Percentiles rank a stretch among this genome's conserved stretches.
phyloP scores from a whole-genome alignment of 176 grass and related monocot species.

The Triticum monococcum region DNA sequence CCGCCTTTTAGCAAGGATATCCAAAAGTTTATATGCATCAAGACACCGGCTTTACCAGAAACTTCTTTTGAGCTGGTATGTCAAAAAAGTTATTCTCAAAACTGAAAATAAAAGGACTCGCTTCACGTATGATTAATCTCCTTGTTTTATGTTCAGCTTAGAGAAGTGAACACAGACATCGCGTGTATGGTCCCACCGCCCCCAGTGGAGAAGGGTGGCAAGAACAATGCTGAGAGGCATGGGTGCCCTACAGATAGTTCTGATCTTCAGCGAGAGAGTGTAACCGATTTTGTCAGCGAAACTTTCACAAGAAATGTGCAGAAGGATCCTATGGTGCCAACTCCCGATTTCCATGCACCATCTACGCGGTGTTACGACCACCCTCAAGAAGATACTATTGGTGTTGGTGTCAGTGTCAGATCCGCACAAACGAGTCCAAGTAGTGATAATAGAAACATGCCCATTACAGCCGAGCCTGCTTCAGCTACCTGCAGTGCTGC shows the following conservation, averaged over 20 bases:
- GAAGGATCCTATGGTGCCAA: not conserved
- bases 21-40: conserved; percentile 27
- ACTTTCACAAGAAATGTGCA: conserved; percentile 6
- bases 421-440: conserved; percentile 10
- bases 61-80: conserved; percentile 54
- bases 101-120: not conserved
- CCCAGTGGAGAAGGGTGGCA: conserved; percentile 13
- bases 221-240: conserved; percentile 5
- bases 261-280: conserved; percentile 27
- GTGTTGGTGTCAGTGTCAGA: not conserved
- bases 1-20: conserved; percentile 28
- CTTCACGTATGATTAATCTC: not conserved
- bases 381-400: conserved; percentile 6
- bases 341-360: not conserved
- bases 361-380: not conserved
- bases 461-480: conserved; percentile 5
- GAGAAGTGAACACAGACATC: conserved; percentile 27
- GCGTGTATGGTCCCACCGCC: not conserved
- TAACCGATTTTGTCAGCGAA: conserved; percentile 9
- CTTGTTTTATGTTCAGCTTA: conserved; percentile 38
- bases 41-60: conserved; percentile 32
- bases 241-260: conserved; percentile 7
- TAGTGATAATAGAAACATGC: conserved; percentile 18
- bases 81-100: not conserved
- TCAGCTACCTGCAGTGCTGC: conserved; percentile 1